These are phyloP conservation scores for Claviceps sp. DNA, from an alignment of 2,329 filamentous ascomycete species.

Conservation along the genomic window DNA sequence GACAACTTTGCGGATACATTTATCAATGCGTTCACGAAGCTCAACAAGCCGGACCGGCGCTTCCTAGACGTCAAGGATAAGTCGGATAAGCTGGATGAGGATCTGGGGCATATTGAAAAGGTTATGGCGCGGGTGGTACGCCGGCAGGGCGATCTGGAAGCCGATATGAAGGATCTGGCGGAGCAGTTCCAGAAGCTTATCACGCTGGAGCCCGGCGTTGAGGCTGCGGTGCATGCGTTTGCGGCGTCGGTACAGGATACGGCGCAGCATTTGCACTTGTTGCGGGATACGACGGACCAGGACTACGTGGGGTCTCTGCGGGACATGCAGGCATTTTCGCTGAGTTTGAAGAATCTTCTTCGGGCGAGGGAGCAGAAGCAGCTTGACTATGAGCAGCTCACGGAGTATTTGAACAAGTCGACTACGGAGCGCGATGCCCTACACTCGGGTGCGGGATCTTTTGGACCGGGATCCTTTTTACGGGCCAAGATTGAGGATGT, in stretches of 20 bases:
- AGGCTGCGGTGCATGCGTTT: constrained; percentile 71
- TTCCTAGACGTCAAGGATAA: constrained; percentile 91
- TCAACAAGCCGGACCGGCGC: constrained; percentile 85
- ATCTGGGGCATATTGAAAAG: constrained; percentile 86
- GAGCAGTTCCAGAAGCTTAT: constrained; percentile 93
- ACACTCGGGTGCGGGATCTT: constrained; percentile 41
- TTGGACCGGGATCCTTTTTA: constrained; percentile 66
- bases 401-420: constrained; percentile 88
- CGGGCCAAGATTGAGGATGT: constrained; percentile 94
- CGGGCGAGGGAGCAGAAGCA: constrained; percentile 96
- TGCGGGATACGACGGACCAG: constrained; percentile 87
- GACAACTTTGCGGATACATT: constrained; percentile 94
- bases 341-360: constrained; percentile 74
- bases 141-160: constrained; percentile 74
- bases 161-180: constrained; percentile 78
- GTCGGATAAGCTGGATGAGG: constrained; percentile 87
- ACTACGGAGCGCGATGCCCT: constrained; percentile 75
- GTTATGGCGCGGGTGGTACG: constrained; percentile 85
- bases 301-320: constrained; percentile 86
- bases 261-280: constrained; percentile 58
- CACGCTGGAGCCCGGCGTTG: constrained; percentile 74
- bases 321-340: constrained; percentile 91
- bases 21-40: constrained; percentile 93
- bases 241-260: constrained; percentile 77
- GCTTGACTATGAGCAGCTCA: constrained; percentile 90